Evolutionary conservation across 2,329 filamentous ascomycete genomes (phyloP).

Genomic region (Elsinoe arachidis): DNA sequence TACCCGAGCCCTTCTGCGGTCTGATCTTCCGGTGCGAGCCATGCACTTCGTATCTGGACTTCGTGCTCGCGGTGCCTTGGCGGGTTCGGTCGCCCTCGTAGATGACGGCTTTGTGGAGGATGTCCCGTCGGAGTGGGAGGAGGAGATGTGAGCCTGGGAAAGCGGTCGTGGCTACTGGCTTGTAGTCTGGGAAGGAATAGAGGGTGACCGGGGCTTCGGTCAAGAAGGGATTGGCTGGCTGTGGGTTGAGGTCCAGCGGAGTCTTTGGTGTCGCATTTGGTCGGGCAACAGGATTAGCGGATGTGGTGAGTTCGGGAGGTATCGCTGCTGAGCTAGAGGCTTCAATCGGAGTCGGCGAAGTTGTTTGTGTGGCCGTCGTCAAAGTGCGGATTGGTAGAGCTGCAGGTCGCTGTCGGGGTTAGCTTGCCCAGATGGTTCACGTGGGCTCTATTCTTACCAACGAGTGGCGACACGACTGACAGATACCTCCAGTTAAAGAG

Average conservation of each 20-base stretch:
- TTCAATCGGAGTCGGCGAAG: background rate
- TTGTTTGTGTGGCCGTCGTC: background rate
- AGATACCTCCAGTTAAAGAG: background rate
- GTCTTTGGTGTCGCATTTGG: background rate
- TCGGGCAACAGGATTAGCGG: background rate
- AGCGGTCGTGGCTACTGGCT: constrained; percentile 66
- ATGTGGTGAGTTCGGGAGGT: constrained; percentile 2
- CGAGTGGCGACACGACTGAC: background rate
- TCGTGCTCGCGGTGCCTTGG: constrained; percentile 74
- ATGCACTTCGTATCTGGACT: constrained; percentile 73
- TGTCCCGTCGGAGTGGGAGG: constrained; percentile 79
- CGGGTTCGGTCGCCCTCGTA: constrained; percentile 87
- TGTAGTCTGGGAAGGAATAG: constrained; percentile 81
- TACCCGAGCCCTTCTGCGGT: constrained; percentile 78
- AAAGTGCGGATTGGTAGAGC: background rate
- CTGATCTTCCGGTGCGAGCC: constrained; percentile 75
- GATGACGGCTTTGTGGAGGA: constrained; percentile 83
- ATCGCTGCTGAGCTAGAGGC: background rate
- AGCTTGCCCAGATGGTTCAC: background rate
- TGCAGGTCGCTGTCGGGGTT: background rate
- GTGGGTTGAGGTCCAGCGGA: constrained; percentile 19
- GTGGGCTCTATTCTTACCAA: background rate
- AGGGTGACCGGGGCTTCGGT: constrained; percentile 69
- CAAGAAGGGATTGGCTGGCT: constrained; percentile 38
- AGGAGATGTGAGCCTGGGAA: constrained; percentile 78